phyloP scores from a whole-genome alignment of 768 basidiomycete genomes.

The Hygrophorus pudorinus region DNA sequence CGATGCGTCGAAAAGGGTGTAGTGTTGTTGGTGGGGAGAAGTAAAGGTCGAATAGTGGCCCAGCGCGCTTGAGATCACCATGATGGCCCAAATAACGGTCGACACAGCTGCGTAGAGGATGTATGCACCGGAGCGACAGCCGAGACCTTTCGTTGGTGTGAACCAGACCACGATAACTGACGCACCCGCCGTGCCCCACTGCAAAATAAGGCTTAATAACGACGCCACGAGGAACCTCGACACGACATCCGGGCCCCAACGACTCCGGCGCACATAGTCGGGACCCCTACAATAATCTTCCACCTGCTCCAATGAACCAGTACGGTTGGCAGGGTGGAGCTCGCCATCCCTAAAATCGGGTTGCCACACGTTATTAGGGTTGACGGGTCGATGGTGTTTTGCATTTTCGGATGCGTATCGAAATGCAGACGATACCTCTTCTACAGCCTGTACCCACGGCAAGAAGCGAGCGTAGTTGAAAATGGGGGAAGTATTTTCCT shows the following conservation, averaged over 20 bases:
- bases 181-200: constrained; percentile 22
- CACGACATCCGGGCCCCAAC: constrained; percentile 14
- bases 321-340: background rate
- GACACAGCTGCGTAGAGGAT: constrained; percentile 21
- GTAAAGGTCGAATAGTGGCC: constrained; percentile 16
- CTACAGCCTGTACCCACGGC: constrained; percentile 20
- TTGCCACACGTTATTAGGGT: no score
- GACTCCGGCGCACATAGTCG: background rate
- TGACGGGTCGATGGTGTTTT: background rate
- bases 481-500: constrained; percentile 17
- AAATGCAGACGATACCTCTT: constrained; percentile 15
- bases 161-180: constrained; percentile 18
- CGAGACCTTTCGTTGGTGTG: constrained; percentile 22
- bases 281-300: background rate
- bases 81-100: constrained; percentile 23
- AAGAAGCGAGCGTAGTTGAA: constrained; percentile 23
- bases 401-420: constrained; percentile 14
- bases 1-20: background rate
- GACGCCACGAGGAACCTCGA: constrained; percentile 15
- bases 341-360: no score
- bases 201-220: constrained; percentile 14
- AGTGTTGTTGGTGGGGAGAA: no score
- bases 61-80: constrained; percentile 21
- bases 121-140: constrained; percentile 23
- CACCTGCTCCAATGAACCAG: background rate